These are phyloP conservation scores for Diaporthe sp. DNA, from an alignment of 2,329 filamentous ascomycete species.

Conservation along the genomic window DNA sequence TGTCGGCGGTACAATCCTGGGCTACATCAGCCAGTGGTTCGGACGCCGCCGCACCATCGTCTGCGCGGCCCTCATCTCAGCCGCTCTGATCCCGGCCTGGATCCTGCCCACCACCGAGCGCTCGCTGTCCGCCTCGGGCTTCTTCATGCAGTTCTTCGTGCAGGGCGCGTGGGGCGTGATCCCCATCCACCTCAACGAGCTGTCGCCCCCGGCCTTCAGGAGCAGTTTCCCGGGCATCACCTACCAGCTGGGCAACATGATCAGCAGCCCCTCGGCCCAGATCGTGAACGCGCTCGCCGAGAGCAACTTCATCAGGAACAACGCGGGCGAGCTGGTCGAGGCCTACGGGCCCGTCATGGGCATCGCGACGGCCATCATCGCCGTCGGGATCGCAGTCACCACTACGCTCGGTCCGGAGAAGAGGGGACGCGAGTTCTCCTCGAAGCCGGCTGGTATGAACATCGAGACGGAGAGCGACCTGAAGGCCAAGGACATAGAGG, in stretches of 20 bases:
- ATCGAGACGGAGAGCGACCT: slow-evolving; percentile 45
- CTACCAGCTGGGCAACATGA: slow-evolving; percentile 83
- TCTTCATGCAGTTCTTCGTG: slow-evolving; percentile 79
- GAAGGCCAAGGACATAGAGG: slow-evolving; percentile 41
- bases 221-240: slow-evolving; percentile 79
- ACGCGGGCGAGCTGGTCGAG: slow-evolving; percentile 69
- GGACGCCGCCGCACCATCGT: slow-evolving; percentile 80
- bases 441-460: slow-evolving; percentile 62
- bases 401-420: slow-evolving; percentile 81
- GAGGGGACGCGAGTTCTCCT: slow-evolving; percentile 78
- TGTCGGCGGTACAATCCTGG: slow-evolving; percentile 79
- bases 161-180: slow-evolving; percentile 78
- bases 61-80: slow-evolving; percentile 70
- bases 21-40: slow-evolving; percentile 81
- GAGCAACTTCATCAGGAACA: slow-evolving; percentile 66
- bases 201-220: slow-evolving; percentile 78
- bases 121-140: slow-evolving; percentile 73
- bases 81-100: slow-evolving; percentile 76
- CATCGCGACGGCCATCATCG: slow-evolving; percentile 82
- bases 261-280: slow-evolving; percentile 79
- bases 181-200: slow-evolving; percentile 80
- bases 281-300: slow-evolving; percentile 84
- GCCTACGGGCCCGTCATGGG: slow-evolving; percentile 84
- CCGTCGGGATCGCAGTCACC: slow-evolving; percentile 76
- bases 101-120: slow-evolving; percentile 74